phyloP scores from a whole-genome alignment of 257 asterid species.

The Solanum virginianum region DNA sequence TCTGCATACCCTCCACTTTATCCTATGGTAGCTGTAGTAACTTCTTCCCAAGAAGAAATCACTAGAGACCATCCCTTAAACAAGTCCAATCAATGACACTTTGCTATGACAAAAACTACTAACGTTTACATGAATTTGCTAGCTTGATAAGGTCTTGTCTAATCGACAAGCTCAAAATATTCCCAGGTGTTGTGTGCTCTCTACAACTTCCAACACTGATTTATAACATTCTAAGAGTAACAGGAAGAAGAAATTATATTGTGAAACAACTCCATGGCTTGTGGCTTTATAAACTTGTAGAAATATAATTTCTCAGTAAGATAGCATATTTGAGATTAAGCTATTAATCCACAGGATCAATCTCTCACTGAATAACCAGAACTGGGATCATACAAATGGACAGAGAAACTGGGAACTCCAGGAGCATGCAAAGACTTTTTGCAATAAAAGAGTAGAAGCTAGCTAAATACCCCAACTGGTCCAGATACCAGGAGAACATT shows the following conservation, averaged over 20 bases:
- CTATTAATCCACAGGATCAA: not conserved
- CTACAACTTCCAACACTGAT: not conserved
- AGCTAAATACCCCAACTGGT: conserved; percentile 85
- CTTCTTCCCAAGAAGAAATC: not conserved
- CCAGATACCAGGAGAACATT: conserved; percentile 87
- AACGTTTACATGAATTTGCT: not conserved
- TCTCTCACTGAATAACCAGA: not conserved
- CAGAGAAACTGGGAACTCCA: not conserved
- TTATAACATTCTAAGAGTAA: not conserved
- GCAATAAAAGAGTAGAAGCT: not conserved
- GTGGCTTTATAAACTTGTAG: not conserved
- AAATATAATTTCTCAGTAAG: not conserved
- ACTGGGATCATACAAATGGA: not conserved
- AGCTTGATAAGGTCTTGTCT: not conserved
- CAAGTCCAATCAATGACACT: not conserved
- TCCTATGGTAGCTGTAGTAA: not conserved
- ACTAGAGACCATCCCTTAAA: not conserved
- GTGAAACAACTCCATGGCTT: not conserved
- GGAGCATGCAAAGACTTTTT: not conserved
- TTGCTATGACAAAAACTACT: not conserved
- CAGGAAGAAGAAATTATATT: not conserved
- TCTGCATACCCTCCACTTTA: not conserved
- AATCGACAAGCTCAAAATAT: not conserved
- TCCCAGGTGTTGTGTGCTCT: not conserved
- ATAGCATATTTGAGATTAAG: not conserved